Evolutionary conservation across 1,284 basidiomycete genomes (phyloP).

Genomic region (Naganishia liquefaciens): DNA sequence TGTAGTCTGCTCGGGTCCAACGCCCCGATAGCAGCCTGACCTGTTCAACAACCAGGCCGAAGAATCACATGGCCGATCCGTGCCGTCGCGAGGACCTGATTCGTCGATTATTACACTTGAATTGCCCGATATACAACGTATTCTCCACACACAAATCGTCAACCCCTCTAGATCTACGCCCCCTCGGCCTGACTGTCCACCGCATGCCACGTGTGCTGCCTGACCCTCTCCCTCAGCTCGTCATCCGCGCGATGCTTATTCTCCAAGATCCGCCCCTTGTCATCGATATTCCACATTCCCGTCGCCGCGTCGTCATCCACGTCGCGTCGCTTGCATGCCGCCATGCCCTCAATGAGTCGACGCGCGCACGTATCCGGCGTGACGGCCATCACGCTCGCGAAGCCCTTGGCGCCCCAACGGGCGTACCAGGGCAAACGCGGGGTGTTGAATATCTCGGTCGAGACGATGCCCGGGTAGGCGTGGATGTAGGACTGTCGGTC

Average conservation of each 20-base stretch:
- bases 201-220: constrained; percentile 31
- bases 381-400: constrained; percentile 15
- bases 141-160: no score
- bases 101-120: no score
- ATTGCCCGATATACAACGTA: no score
- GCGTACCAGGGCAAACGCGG: constrained; percentile 24
- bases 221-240: constrained; percentile 25
- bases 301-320: constrained; percentile 1
- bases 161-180: not conserved
- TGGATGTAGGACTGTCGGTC: constrained; percentile 27
- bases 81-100: no score
- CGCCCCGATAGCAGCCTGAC: no score
- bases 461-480: constrained; percentile 34
- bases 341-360: constrained; percentile 18
- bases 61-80: no score
- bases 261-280: constrained; percentile 29
- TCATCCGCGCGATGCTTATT: constrained; percentile 20
- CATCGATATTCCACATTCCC: constrained; percentile 30
- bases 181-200: constrained; percentile 25
- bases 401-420: not conserved
- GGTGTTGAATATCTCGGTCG: constrained; percentile 25
- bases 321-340: constrained; percentile 16
- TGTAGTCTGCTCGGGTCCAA: no score
- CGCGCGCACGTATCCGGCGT: constrained; percentile 31
- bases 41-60: no score